Conservation (phyloP, 768 basidiomycete genomes). For the Suillus americanus region DNA sequence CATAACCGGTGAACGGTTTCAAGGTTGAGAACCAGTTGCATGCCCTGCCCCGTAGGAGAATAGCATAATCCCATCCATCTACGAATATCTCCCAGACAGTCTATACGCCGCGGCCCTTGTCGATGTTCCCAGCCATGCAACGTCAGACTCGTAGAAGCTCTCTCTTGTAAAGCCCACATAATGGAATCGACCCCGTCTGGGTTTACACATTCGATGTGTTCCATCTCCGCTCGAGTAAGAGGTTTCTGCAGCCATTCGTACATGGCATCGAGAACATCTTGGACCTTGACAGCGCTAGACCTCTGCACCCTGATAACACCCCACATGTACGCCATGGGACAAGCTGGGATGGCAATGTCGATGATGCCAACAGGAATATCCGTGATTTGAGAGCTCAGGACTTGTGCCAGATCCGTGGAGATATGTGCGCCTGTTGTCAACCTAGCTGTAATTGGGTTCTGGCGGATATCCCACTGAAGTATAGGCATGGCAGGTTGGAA, state of each 20-base stretch:
- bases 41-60: slow-evolving; percentile 1
- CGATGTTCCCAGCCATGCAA: slow-evolving; percentile 39
- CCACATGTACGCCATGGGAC: slow-evolving; percentile 37
- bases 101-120: slow-evolving; percentile 47
- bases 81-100: slow-evolving; percentile 43
- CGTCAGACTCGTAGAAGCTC: slow-evolving; percentile 40
- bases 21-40: slow-evolving; percentile 2
- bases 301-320: background rate
- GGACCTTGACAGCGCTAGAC: slow-evolving; percentile 43
- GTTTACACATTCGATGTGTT: slow-evolving; percentile 17
- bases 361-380: slow-evolving; percentile 20
- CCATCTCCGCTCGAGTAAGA: slow-evolving; percentile 34
- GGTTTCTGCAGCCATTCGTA: slow-evolving; percentile 47
- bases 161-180: slow-evolving; percentile 29
- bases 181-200: slow-evolving; percentile 21
- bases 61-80: slow-evolving; percentile 3
- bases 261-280: slow-evolving; percentile 50
- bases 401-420: slow-evolving; percentile 21
- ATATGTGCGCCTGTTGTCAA: slow-evolving; percentile 30
- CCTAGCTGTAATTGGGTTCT: slow-evolving; percentile 31
- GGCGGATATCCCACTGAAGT: slow-evolving; percentile 37
- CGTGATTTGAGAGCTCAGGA: slow-evolving; percentile 25
- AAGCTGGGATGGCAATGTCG: slow-evolving; percentile 24
- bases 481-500: slow-evolving; percentile 26
- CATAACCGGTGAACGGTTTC: background rate